Base-by-base conservation (phyloP, 1,139 yeast genomes). In the Wickerhamiella pararugosa region DNA sequence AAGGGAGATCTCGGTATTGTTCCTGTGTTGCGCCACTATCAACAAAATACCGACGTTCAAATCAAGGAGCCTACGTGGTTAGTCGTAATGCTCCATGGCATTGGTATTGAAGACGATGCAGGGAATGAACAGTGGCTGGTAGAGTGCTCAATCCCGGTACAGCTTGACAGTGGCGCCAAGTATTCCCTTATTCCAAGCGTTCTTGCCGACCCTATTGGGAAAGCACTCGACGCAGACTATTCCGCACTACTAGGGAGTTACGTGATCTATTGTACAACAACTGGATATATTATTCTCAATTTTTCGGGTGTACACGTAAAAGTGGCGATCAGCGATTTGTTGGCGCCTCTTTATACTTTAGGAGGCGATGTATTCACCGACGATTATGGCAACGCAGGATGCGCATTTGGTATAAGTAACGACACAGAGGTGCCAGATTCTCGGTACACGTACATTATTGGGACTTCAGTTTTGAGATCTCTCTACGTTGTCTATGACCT, bases 401-500 rank as follows among this genome's bases (percentile, higher is more conserved):
- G 21, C 21, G 21, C 21, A 15, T 15, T 15, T 15, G 21, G 21
- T 15, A 15, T 15, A 15, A 15, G 21, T 15, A 15, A 15, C 21
- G 21, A 15, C 21, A 15, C 21, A 15, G 21, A 15, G 21, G 21
- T 4, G 4, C 21, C 21, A 15, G 21, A 15, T 15, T 15, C 21
- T 15, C 21, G 21, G 21, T 15, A 15, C 4, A 15, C 21, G 21
- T 31, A n/a, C 11, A 69, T 73, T 25, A 57, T 82, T 7, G 95
- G 94, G 32, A 94, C 82, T 58, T 71, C 76, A 26, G 76, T 83
- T 59, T 61, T 84, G 53, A 69, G 83, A 46, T 67, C 73, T 41
- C 83, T 81, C 7, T 84, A 84, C 56, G 73, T 77, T 43, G 94
- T 83, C 36, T 83, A 73, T 53, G 86, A 84, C 58, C 63, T 81